Base-by-base conservation (phyloP, 2,329 filamentous ascomycete genomes). In the Thelonectria discophora region DNA sequence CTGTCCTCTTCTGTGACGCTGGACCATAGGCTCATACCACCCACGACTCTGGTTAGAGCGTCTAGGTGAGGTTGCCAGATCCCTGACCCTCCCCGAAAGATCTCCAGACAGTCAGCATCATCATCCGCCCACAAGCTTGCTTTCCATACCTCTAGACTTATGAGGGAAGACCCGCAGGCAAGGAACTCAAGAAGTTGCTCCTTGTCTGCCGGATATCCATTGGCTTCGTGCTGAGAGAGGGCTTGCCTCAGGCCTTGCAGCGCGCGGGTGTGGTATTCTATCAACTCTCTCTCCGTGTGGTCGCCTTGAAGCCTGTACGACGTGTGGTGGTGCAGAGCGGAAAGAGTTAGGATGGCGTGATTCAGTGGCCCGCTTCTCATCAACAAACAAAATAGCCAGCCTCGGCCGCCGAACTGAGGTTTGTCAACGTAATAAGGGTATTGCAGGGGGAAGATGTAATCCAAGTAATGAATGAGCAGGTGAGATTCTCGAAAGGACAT, bases 121-220 rank as follows among this genome's bases (percentile, higher is more conserved):
- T 7, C 1, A 40, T 42, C 39, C 9, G 39, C n/a, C 39, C 6
- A 6, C 3, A 42, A 15, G 1, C 9, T n/a, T 12, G 21, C 18
- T 30, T 9, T 7, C 27, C 10, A 7, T 63, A 72, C 69, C 59
- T 73, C 66, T 10, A 73, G 72, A 3, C 70, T 71, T 30, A 73
- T 72, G 13, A 73, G 62, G 6, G 70, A 67, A 11, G 64, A 63
- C 0, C 71, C 71, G 3, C 69, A 68, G 0, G 70, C 70, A 1
- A 73, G 57, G 27, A 73, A 69, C 30, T 73, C 71, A 5, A 73
- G 62, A 49, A 64, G 65, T 32, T 67, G 60, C 24, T 73, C 70
- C 0, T 60, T 63, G 13, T 53, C 62, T 1, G 62, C 52, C 0
- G 49, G 52, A 32, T 62, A 69, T 0, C 56, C 55, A 1, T 51